Percentiles rank a stretch among this genome's conserved stretches.
These are phyloP conservation scores for Orbilia quercus DNA, from an alignment of 2,329 filamentous ascomycete species.

Conservation along the genomic window DNA sequence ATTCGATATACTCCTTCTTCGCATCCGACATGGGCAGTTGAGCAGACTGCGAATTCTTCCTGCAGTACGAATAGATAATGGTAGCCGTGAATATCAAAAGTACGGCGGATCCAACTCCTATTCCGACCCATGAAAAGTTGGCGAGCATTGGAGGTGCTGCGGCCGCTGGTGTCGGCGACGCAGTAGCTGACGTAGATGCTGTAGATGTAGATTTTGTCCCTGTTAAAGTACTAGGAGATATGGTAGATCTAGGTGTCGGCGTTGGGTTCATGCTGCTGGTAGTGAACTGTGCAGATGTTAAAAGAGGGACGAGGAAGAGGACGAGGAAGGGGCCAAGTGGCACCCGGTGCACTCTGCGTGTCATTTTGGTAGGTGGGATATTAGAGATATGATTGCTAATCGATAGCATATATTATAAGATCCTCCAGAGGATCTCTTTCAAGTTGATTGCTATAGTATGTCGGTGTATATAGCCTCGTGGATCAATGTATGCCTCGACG, in stretches of 20 bases:
- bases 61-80: conserved; percentile 23
- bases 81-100: conserved; percentile 33
- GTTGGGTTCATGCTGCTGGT: conserved; percentile 10
- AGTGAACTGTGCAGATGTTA: conserved; percentile 26
- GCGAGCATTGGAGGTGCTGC: conserved; percentile 29
- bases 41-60: conserved; percentile 8
- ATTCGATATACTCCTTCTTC: conserved; percentile 34
- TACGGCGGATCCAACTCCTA: conserved; percentile 38
- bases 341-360: conserved; percentile 43
- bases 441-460: conserved; percentile 15
- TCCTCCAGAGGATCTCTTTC: conserved; percentile 1
- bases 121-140: conserved; percentile 44
- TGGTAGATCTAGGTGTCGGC: background rate
- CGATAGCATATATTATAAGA: conserved; percentile 7
- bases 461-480: conserved; percentile 16
- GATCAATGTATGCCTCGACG: conserved; percentile 35
- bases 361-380: conserved; percentile 32
- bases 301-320: conserved; percentile 28
- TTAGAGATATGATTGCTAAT: conserved; percentile 21
- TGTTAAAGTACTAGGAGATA: conserved; percentile 11
- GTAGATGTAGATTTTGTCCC: conserved; percentile 11
- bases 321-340: conserved; percentile 43
- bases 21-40: conserved; percentile 29
- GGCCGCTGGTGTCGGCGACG: background rate
- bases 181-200: conserved; percentile 18